Evolutionary conservation across 1,139 yeast species (phyloP).

Genomic region (Candida tetrigidarum): DNA sequence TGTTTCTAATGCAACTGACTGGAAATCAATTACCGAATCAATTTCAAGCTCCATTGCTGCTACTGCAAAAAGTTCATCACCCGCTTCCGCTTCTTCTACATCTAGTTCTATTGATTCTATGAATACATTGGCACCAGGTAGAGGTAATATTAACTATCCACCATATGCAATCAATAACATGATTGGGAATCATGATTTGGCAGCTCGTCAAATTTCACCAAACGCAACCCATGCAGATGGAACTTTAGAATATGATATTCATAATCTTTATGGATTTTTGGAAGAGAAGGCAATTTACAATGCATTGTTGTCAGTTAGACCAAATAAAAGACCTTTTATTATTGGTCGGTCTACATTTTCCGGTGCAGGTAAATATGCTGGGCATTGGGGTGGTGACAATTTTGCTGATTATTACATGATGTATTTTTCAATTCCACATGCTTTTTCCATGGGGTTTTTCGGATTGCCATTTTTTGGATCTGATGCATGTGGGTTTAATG

Average conservation of each 20-base stretch:
- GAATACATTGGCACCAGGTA: conserved; percentile 26
- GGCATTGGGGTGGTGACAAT: conserved; percentile 31
- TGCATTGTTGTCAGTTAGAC: conserved; percentile 21
- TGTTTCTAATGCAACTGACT: conserved; percentile 25
- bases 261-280: conserved; percentile 23
- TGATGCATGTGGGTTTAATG: conserved; percentile 29
- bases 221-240: conserved; percentile 36
- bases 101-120: conserved; percentile 20
- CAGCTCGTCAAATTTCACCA: conserved; percentile 32
- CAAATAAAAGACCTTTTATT: conserved; percentile 27
- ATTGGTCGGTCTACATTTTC: conserved; percentile 25
- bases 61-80: conserved; percentile 17
- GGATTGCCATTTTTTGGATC: conserved; percentile 29
- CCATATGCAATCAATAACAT: conserved; percentile 31
- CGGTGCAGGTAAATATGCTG: conserved; percentile 24
- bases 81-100: conserved; percentile 10
- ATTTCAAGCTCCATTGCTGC: conserved; percentile 19
- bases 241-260: conserved; percentile 31
- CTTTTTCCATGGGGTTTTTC: conserved; percentile 24
- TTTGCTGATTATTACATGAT: conserved; percentile 23
- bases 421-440: conserved; percentile 28
- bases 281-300: conserved; percentile 24
- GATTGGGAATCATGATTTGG: conserved; percentile 31
- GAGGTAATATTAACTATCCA: conserved; percentile 36
- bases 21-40: conserved; percentile 15